Conservation (phyloP, 768 basidiomycete genomes). For the Naematelia encephala region DNA sequence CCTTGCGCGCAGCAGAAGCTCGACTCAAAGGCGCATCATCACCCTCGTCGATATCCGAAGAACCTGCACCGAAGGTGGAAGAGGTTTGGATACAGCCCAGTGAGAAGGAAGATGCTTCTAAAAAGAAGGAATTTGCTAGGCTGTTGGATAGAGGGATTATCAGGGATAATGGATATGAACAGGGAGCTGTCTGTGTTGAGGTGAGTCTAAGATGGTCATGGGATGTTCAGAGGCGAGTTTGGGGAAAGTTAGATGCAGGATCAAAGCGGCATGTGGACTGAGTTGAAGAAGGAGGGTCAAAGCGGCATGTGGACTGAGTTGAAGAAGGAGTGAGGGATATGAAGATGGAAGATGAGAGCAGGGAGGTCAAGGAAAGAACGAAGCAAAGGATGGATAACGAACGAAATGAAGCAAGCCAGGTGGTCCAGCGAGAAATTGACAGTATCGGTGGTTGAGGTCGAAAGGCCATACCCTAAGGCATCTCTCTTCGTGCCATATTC, state of each 20-base stretch:
- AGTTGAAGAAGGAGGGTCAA: too few species aligned
- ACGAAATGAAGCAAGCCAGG: too few species aligned
- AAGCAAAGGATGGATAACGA: too few species aligned
- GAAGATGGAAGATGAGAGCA: too few species aligned
- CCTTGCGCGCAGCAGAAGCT: conserved; percentile 7
- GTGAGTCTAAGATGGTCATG: conserved; percentile 17
- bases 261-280: background rate
- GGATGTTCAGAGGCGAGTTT: background rate
- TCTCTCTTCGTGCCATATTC: too few species aligned
- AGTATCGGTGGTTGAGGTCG: too few species aligned
- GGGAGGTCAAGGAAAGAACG: too few species aligned
- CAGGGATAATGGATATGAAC: conserved; percentile 40
- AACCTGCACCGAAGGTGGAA: background rate
- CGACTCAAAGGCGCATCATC: background rate
- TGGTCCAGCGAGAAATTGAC: too few species aligned
- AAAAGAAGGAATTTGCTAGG: conserved; percentile 27
- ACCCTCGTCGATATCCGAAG: background rate
- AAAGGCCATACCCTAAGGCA: too few species aligned
- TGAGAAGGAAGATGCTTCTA: conserved; percentile 38
- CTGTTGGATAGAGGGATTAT: conserved; percentile 43
- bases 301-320: too few species aligned
- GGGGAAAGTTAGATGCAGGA: background rate
- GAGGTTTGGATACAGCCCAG: conserved; percentile 7
- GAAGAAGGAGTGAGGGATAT: too few species aligned
- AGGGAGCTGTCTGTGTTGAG: conserved; percentile 35